Percentiles rank a stretch among this genome's conserved stretches.
These are phyloP conservation scores for Mollisia scopiformis DNA, from an alignment of 2,329 filamentous ascomycete species.

Conservation along the genomic window DNA sequence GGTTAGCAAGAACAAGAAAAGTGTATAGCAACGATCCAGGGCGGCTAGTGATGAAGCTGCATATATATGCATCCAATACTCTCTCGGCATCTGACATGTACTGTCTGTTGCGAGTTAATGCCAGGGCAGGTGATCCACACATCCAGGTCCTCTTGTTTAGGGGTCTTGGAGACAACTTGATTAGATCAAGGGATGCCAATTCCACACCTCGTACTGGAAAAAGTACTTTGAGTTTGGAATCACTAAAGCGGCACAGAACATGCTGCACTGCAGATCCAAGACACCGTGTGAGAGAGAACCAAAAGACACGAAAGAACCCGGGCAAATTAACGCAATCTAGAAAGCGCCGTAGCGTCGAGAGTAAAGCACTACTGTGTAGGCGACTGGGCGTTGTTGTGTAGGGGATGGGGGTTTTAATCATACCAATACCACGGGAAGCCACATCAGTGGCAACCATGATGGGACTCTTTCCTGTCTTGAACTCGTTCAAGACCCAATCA, in stretches of 20 bases:
- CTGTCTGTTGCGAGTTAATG: slow-evolving; percentile 47
- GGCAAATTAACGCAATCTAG: slow-evolving; percentile 89
- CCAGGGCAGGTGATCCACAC: slow-evolving; percentile 53
- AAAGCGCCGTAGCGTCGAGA: slow-evolving; percentile 87
- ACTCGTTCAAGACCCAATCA: slow-evolving; percentile 99
- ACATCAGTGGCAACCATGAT: slow-evolving; percentile 99
- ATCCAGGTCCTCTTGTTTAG: slow-evolving; percentile 61
- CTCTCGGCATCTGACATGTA: slow-evolving; percentile 40
- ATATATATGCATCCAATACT: slow-evolving; percentile 42
- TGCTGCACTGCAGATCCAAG: slow-evolving; percentile 83
- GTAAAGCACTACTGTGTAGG: slow-evolving; percentile 76
- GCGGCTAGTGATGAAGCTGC: slow-evolving; percentile 40
- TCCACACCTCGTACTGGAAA: slow-evolving; percentile 73
- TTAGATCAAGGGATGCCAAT: slow-evolving; percentile 77
- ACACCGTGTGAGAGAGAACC: slow-evolving; percentile 81
- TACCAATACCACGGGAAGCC: slow-evolving; percentile 99
- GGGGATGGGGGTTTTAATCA: slow-evolving; percentile 69
- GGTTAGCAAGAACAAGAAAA: slow-evolving; percentile 77
- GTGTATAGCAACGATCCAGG: slow-evolving; percentile 66
- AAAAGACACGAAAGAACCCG: slow-evolving; percentile 82
- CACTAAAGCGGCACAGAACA: slow-evolving; percentile 69
- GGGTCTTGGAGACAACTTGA: slow-evolving; percentile 79
- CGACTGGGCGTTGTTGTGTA: slow-evolving; percentile 60
- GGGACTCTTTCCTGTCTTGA: slow-evolving; percentile 98
- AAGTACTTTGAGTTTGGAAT: slow-evolving; percentile 73